Percentiles rank a stretch among this genome's conserved stretches.
Evolutionary conservation across 2,329 filamentous ascomycete species (phyloP).

Genomic region (Zymoseptoria crescenta): DNA sequence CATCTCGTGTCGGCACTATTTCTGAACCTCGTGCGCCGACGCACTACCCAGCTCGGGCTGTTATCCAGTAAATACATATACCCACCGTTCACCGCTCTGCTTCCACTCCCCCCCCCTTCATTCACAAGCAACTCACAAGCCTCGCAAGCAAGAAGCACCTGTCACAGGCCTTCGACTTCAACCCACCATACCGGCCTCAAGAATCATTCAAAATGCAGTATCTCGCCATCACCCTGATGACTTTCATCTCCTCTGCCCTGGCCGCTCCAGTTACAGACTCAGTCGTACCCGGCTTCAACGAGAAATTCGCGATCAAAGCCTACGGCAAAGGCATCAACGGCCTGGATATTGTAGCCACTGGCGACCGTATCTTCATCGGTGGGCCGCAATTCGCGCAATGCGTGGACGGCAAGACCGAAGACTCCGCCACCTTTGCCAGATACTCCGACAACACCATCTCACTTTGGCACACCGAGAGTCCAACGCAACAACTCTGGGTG

Average conservation of each 20-base stretch:
- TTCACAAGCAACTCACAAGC: not conserved
- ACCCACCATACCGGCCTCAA: not conserved
- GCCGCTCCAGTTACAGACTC: not conserved
- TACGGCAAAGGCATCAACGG: not conserved
- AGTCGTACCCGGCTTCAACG: not conserved
- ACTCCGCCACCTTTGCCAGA: not conserved
- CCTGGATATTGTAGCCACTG: not conserved
- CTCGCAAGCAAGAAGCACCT: not conserved
- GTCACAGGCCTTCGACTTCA: not conserved
- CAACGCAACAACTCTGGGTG: not conserved
- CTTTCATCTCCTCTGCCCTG: not conserved
- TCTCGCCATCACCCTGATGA: not conserved
- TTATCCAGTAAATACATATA: not conserved
- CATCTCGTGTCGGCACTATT: not conserved
- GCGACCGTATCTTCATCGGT: not conserved
- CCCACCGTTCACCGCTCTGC: not conserved
- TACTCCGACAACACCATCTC: not conserved
- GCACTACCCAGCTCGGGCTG: not conserved
- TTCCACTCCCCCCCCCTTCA: not conserved
- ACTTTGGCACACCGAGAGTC: not conserved
- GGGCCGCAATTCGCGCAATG: not conserved
- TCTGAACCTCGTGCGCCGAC: not conserved
- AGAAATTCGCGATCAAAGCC: not conserved
- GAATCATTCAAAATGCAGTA: not conserved
- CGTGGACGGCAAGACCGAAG: not conserved